Evolutionary conservation across 805 yeast species (phyloP).

Genomic region (Metschnikowia borealis): DNA sequence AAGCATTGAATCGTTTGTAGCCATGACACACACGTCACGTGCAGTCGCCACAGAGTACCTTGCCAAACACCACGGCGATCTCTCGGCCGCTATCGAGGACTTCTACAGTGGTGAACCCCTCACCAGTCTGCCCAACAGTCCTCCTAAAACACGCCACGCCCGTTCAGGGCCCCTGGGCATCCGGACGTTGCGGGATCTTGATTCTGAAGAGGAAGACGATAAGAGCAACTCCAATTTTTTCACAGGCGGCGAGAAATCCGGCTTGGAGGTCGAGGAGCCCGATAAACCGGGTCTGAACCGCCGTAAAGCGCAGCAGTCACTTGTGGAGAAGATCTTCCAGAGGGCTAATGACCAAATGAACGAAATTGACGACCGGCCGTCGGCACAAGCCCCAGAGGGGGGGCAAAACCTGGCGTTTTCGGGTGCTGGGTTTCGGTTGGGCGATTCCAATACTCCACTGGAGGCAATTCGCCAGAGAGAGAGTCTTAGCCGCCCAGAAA

Average conservation of each 20-base stretch:
- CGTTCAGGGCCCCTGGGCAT: conserved; percentile 21
- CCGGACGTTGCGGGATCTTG: conserved; percentile 39
- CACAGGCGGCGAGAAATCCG: conserved; percentile 74
- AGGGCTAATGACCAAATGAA: conserved; percentile 51
- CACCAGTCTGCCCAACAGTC: not conserved
- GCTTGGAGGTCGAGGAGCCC: conserved; percentile 76
- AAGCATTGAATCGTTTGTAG: conserved; percentile 31
- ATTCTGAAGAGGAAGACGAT: conserved; percentile 50
- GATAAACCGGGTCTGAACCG: conserved; percentile 37
- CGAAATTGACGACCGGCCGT: conserved; percentile 34
- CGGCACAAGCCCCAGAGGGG: conserved; percentile 22
- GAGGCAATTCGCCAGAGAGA: conserved; percentile 30
- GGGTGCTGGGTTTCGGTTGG: conserved; percentile 53
- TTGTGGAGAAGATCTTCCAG: conserved; percentile 65
- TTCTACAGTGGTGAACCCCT: conserved; percentile 25
- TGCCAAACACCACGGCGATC: conserved; percentile 32
- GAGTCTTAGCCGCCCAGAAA: conserved; percentile 26
- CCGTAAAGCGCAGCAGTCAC: conserved; percentile 30
- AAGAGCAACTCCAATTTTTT: conserved; percentile 52
- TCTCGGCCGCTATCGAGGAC: conserved; percentile 40
- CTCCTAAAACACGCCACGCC: not conserved
- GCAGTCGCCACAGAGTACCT: conserved; percentile 40
- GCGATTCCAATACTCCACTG: conserved; percentile 42
- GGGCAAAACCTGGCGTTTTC: conserved; percentile 29
- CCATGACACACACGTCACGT: conserved; percentile 32